Evolutionary conservation across 306 rosid species (phyloP).

Genomic region (Leucaena leucocephala): DNA sequence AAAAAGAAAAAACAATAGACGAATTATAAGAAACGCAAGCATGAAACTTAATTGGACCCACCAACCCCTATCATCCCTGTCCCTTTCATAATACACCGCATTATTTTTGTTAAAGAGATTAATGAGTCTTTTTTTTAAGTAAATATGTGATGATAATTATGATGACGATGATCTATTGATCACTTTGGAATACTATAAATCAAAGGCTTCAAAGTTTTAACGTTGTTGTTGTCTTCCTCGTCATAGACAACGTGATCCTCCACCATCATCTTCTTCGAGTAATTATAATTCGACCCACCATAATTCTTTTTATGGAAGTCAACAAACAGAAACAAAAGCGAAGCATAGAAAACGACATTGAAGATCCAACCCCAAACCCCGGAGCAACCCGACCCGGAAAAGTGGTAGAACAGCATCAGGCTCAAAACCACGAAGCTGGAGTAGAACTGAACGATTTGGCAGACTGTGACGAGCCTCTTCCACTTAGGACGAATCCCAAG

Average conservation of each 20-base stretch:
- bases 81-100: too few relatives aligned
- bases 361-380: slow-evolving; percentile 77
- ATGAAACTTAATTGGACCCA: too few relatives aligned
- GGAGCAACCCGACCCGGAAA: slow-evolving; percentile 63
- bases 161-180: too few relatives aligned
- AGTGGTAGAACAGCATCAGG: slow-evolving; percentile 56
- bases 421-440: slow-evolving; percentile 56
- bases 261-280: not conserved
- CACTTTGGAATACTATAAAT: not conserved
- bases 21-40: too few relatives aligned
- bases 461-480: slow-evolving; percentile 66
- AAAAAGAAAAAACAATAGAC: too few relatives aligned
- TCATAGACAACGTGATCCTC: too few relatives aligned
- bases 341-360: slow-evolving; percentile 61
- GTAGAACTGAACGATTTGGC: slow-evolving; percentile 69
- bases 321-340: slow-evolving; percentile 63
- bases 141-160: too few relatives aligned
- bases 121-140: too few relatives aligned
- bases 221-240: not conserved
- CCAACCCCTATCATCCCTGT: too few relatives aligned
- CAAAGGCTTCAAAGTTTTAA: not conserved
- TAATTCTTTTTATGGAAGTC: slow-evolving; percentile 65
- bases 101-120: too few relatives aligned
- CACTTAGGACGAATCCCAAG: slow-evolving; percentile 67
- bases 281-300: not conserved